phyloP scores from a whole-genome alignment of 352 stramenopile species.

The Discostella stelligera region DNA sequence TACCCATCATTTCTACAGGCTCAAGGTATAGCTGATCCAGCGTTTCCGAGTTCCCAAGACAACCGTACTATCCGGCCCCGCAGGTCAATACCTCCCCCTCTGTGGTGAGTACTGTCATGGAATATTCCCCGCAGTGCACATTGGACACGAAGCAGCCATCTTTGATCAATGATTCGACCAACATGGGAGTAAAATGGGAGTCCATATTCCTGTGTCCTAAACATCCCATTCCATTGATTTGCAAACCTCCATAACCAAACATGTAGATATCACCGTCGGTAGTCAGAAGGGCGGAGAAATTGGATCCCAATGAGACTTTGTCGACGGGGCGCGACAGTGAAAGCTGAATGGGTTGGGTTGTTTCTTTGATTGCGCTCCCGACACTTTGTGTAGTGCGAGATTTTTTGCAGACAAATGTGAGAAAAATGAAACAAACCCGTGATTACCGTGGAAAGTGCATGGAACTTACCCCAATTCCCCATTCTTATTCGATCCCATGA shows the following conservation, averaged over 20 bases:
- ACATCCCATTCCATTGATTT: conserved; percentile 57
- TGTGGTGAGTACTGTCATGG: conserved; percentile 74
- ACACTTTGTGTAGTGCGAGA: too few species aligned
- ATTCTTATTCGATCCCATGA: conserved; percentile 66
- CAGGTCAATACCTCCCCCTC: conserved; percentile 75
- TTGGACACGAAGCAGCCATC: conserved; percentile 66
- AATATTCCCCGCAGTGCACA: conserved; percentile 65
- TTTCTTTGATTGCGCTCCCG: conserved; percentile 21
- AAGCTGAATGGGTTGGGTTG: conserved; percentile 14
- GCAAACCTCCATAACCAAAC: conserved; percentile 63
- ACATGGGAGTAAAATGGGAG: conserved; percentile 48
- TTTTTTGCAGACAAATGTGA: too few species aligned
- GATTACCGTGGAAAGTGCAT: too few species aligned
- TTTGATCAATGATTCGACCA: conserved; percentile 67
- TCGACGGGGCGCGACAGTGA: conserved; percentile 23
- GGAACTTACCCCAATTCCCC: conserved; percentile 63
- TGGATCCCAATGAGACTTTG: conserved; percentile 56
- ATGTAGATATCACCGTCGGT: conserved; percentile 73
- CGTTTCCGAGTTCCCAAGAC: conserved; percentile 74
- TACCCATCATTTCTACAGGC: conserved; percentile 67
- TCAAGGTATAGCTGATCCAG: conserved; percentile 77
- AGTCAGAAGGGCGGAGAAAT: conserved; percentile 57
- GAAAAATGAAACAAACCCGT: background rate
- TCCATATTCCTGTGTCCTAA: conserved; percentile 68
- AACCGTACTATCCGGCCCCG: conserved; percentile 66